Evolutionary conservation across 1,139 yeast genomes (phyloP).

Genomic region (Hemisphaericaspora xylanilytica): DNA sequence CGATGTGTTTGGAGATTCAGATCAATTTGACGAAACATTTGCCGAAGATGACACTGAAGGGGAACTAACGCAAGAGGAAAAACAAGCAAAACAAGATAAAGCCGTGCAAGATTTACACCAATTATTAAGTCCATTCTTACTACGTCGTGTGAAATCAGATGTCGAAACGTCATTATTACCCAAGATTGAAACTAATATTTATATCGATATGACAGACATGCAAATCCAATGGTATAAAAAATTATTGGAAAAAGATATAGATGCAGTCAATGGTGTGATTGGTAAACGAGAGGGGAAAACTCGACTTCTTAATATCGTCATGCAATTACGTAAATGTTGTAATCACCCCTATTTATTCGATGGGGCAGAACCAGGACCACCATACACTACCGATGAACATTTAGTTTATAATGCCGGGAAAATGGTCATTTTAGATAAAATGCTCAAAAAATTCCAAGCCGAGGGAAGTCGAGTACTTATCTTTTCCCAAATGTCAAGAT

Average conservation of each 20-base stretch:
- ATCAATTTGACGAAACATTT: slow-evolving; percentile 55
- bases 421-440: slow-evolving; percentile 83
- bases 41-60: slow-evolving; percentile 13
- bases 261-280: slow-evolving; percentile 90
- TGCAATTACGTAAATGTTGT: slow-evolving; percentile 96
- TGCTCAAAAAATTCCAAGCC: slow-evolving; percentile 65
- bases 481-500: slow-evolving; percentile 92
- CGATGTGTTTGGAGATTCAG: slow-evolving; percentile 90
- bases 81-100: slow-evolving; percentile 59
- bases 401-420: slow-evolving; percentile 84
- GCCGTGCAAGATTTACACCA: slow-evolving; percentile 85
- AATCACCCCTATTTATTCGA: slow-evolving; percentile 96
- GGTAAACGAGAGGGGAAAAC: slow-evolving; percentile 92
- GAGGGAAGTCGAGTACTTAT: slow-evolving; percentile 90
- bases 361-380: slow-evolving; percentile 99
- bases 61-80: slow-evolving; percentile 31
- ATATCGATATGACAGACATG: slow-evolving; percentile 94
- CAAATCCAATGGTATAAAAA: slow-evolving; percentile 89
- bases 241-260: slow-evolving; percentile 86
- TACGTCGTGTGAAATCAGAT: slow-evolving; percentile 88
- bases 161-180: slow-evolving; percentile 91
- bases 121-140: slow-evolving; percentile 79
- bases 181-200: slow-evolving; percentile 83
- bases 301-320: slow-evolving; percentile 83
- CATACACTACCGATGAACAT: slow-evolving; percentile 95